Evolutionary conservation across 108 stramenopile species (phyloP).

Genomic region (Seminavis robusta): DNA sequence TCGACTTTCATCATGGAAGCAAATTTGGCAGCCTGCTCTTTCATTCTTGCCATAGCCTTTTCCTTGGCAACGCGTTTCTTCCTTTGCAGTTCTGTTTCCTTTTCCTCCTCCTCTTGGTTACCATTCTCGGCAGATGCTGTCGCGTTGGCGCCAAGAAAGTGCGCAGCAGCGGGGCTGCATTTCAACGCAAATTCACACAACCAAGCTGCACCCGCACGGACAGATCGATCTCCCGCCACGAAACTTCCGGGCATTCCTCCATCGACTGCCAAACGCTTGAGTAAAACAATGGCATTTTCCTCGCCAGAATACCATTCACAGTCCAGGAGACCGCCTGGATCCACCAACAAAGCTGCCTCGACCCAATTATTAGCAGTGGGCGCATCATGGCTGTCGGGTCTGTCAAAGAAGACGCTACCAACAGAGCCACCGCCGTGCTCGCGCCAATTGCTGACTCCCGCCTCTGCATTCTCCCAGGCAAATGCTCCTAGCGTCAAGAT

Average conservation of each 20-base stretch:
- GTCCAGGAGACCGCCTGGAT: constrained; percentile 48
- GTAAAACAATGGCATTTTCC: constrained; percentile 49
- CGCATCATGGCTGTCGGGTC: constrained; percentile 17
- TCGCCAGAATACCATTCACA: constrained; percentile 64
- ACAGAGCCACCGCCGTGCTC: constrained; percentile 49
- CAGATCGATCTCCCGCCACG: constrained; percentile 62
- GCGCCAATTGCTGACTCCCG: constrained; percentile 35
- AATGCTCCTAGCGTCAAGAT: constrained; percentile 75
- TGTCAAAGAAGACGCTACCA: constrained; percentile 61
- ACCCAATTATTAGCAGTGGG: constrained; percentile 73
- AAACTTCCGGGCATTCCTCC: constrained; percentile 41
- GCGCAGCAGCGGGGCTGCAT: constrained; percentile 44
- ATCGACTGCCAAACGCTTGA: constrained; percentile 54
- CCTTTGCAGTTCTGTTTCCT: constrained; percentile 47
- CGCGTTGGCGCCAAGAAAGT: constrained; percentile 25
- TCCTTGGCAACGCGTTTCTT: constrained; percentile 63
- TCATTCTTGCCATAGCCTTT: constrained; percentile 66
- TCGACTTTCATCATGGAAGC: constrained; percentile 52
- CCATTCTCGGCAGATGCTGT: neutral
- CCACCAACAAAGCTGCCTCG: constrained; percentile 39
- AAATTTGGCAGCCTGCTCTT: constrained; percentile 75
- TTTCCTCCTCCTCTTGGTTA: constrained; percentile 4
- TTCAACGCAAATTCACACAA: constrained; percentile 69
- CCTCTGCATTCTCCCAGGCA: constrained; percentile 57
- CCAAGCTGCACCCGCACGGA: constrained; percentile 75